These are phyloP conservation scores for Adansonia madagascariensis DNA, from an alignment of 441 rosid genomes.

Conservation along the genomic window DNA sequence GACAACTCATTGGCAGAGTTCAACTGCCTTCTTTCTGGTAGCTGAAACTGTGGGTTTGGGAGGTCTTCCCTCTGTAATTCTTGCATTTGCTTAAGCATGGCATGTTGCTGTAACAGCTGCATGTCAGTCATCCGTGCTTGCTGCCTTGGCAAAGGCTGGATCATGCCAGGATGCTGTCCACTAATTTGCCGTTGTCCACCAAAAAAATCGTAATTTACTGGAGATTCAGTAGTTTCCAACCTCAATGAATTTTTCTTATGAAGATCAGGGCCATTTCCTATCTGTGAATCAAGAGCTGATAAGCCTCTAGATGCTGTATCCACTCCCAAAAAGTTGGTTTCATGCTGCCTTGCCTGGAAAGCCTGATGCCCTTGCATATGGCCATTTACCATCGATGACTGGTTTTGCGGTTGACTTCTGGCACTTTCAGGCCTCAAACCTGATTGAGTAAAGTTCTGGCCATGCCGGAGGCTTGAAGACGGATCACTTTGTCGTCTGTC, in stretches of 20 bases:
- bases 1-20: slow-evolving; percentile 54
- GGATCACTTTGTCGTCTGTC: no score
- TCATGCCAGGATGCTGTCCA: slow-evolving; percentile 60
- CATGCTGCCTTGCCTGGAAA: slow-evolving; percentile 56
- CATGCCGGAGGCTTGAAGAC: slow-evolving; percentile 54
- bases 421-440: slow-evolving; percentile 56
- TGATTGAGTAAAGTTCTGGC: slow-evolving; percentile 52
- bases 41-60: slow-evolving; percentile 59
- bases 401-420: slow-evolving; percentile 49
- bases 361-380: slow-evolving; percentile 56
- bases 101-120: slow-evolving; percentile 74
- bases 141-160: slow-evolving; percentile 69
- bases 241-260: slow-evolving; percentile 52
- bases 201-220: slow-evolving; percentile 69
- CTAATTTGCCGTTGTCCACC: slow-evolving; percentile 68
- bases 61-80: slow-evolving; percentile 71
- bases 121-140: slow-evolving; percentile 65
- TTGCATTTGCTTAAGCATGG: slow-evolving; percentile 68
- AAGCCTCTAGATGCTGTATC: slow-evolving; percentile 59
- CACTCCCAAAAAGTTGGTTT: slow-evolving; percentile 57
- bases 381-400: slow-evolving; percentile 60
- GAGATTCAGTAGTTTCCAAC: slow-evolving; percentile 64
- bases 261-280: slow-evolving; percentile 52
- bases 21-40: slow-evolving; percentile 52
- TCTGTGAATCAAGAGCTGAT: slow-evolving; percentile 47